Evolutionary conservation across 495 filamentous ascomycete genomes (phyloP).

Genomic region (Lasiosphaeriaceae sp.): DNA sequence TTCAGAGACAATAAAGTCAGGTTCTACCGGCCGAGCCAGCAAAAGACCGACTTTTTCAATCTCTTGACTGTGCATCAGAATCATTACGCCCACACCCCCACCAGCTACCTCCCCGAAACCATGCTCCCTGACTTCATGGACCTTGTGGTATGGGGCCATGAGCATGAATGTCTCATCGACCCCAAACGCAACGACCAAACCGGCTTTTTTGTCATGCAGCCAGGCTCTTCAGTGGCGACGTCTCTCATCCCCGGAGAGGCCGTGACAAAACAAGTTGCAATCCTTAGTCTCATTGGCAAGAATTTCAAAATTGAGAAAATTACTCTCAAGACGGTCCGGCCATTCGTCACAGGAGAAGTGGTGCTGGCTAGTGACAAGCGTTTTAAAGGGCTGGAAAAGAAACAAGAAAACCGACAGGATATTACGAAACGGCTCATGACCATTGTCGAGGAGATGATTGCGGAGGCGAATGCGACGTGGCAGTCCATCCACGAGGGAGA

Average conservation of each 20-base stretch:
- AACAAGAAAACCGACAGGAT: conserved; percentile 75
- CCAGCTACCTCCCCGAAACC: conserved; percentile 87
- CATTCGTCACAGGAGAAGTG: conserved; percentile 85
- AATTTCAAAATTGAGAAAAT: conserved; percentile 79
- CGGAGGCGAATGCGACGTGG: conserved; percentile 81
- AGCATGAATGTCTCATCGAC: conserved; percentile 93
- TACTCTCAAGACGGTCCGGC: conserved; percentile 81
- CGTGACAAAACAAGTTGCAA: conserved; percentile 82
- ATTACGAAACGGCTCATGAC: conserved; percentile 71
- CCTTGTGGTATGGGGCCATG: conserved; percentile 93
- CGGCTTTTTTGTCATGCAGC: conserved; percentile 93
- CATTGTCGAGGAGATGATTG: conserved; percentile 80
- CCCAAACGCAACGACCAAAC: conserved; percentile 78
- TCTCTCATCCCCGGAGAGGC: conserved; percentile 89
- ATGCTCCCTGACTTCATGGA: conserved; percentile 91
- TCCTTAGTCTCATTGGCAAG: conserved; percentile 77
- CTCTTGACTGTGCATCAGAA: conserved; percentile 96
- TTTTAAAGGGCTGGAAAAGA: conserved; percentile 71
- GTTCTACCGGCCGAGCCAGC: conserved; percentile 80
- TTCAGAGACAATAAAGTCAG: conserved; percentile 91
- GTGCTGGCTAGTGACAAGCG: conserved; percentile 68
- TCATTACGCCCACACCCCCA: conserved; percentile 85
- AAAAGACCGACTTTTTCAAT: conserved; percentile 94
- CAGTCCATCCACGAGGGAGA: conserved; percentile 59
- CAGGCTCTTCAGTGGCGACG: conserved; percentile 92